These are phyloP conservation scores for Candida tallmaniae DNA, from an alignment of 805 yeast genomes.

Conservation along the genomic window DNA sequence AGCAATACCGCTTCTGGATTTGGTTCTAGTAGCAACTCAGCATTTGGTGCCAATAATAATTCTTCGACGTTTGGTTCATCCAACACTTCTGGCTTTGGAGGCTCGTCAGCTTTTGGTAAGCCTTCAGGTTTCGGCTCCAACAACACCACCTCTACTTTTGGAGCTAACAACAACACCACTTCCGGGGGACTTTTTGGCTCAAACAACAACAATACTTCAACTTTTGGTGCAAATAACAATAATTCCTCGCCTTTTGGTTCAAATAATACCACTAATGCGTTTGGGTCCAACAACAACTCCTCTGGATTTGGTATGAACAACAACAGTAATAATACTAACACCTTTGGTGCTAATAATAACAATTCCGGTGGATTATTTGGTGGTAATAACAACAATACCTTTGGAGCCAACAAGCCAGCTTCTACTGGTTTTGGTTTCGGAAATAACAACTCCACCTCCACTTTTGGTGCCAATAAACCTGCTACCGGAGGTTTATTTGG, in stretches of 20 bases:
- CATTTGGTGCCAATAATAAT: slow-evolving; percentile 3
- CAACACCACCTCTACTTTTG: slow-evolving; percentile 14
- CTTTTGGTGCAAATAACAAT: slow-evolving; percentile 29
- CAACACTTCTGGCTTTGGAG: slow-evolving; percentile 27
- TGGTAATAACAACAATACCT: slow-evolving; percentile 18
- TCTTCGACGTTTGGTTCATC: slow-evolving; percentile 8
- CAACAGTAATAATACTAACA: slow-evolving; percentile 6
- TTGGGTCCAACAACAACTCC: slow-evolving; percentile 20
- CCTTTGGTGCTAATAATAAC: slow-evolving; percentile 21
- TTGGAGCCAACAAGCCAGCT: slow-evolving; percentile 26
- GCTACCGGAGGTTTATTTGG: slow-evolving; percentile 30
- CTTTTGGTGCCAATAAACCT: slow-evolving; percentile 19
- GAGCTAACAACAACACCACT: slow-evolving; percentile 15
- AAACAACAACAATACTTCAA: slow-evolving; percentile 15
- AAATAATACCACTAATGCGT: slow-evolving; percentile 18
- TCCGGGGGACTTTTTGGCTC: slow-evolving; percentile 24
- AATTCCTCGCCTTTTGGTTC: slow-evolving; percentile 28
- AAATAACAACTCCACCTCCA: slow-evolving; percentile 13
- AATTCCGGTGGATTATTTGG: slow-evolving; percentile 21
- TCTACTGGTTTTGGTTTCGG: slow-evolving; percentile 14
- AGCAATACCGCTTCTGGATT: slow-evolving; percentile 17
- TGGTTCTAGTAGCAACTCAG: slow-evolving; percentile 23
- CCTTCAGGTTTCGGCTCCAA: slow-evolving; percentile 19
- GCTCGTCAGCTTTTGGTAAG: slow-evolving; percentile 8
- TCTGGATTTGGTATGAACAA: slow-evolving; percentile 28